These are phyloP conservation scores for Comarum palustre DNA, from an alignment of 306 rosid species.

Conservation along the genomic window DNA sequence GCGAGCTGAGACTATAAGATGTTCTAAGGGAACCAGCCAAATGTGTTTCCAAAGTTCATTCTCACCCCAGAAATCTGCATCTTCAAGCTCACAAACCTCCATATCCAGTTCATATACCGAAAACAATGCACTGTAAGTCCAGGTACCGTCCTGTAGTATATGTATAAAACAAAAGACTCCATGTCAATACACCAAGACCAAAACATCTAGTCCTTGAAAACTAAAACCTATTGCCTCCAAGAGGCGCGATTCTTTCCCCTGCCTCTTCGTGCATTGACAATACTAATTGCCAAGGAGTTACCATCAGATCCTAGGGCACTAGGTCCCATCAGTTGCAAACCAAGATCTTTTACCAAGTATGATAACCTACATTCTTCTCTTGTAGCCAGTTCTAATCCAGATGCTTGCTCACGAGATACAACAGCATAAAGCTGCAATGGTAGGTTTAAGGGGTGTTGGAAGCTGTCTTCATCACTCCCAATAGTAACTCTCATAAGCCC, in stretches of 20 bases:
- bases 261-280: slow-evolving; percentile 59
- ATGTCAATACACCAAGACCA: not conserved
- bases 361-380: slow-evolving; percentile 54
- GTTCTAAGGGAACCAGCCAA: slow-evolving; percentile 10
- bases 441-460: slow-evolving; percentile 32
- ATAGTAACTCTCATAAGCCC: slow-evolving; percentile 63
- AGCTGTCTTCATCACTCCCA: slow-evolving; percentile 38
- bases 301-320: slow-evolving; percentile 41
- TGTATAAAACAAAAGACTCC: slow-evolving; percentile 6
- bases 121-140: slow-evolving; percentile 15
- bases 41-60: slow-evolving; percentile 15
- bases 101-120: slow-evolving; percentile 21
- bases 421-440: slow-evolving; percentile 60
- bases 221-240: slow-evolving; percentile 22
- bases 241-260: slow-evolving; percentile 50
- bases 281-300: slow-evolving; percentile 40
- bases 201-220: slow-evolving; percentile 18
- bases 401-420: slow-evolving; percentile 67
- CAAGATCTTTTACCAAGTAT: slow-evolving; percentile 49
- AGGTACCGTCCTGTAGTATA: slow-evolving; percentile 10
- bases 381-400: slow-evolving; percentile 37
- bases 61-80: slow-evolving; percentile 20
- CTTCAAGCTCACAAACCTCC: slow-evolving; percentile 27
- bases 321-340: slow-evolving; percentile 72
- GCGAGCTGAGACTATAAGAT: slow-evolving; percentile 19